phyloP scores from a whole-genome alignment of 83 land plant genomes.

The Thuja plicata region DNA sequence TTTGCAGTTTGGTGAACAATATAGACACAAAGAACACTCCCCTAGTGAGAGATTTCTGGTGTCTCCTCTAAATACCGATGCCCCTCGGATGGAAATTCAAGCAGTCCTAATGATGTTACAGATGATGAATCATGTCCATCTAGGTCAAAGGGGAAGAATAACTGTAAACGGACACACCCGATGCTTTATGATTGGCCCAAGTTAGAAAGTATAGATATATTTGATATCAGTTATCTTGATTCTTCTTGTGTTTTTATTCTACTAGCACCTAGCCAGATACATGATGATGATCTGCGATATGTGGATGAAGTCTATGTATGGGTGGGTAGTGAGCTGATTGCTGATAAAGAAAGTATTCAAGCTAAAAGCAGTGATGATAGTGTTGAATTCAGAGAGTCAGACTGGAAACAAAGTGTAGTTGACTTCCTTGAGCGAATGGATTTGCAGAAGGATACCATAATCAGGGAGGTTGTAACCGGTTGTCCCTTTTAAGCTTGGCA shows the following conservation, averaged over 20 bases:
- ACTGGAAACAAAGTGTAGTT: not conserved
- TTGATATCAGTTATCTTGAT: not conserved
- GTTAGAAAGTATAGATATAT: not conserved
- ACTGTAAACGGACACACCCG: not conserved
- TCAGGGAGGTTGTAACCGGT: too few species aligned
- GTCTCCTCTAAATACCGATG: not conserved
- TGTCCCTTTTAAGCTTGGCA: too few species aligned
- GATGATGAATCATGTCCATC: not conserved
- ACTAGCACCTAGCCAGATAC: not conserved
- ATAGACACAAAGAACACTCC: not conserved
- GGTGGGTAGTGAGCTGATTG: constrained; percentile 8
- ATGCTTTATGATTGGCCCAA: constrained; percentile 10
- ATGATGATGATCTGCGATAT: not conserved
- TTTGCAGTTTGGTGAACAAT: not conserved
- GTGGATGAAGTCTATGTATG: constrained; percentile 12
- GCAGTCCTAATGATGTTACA: not conserved
- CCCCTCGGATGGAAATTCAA: constrained; percentile 5
- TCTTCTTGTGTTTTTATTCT: constrained; percentile 12
- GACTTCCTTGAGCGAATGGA: constrained; percentile 9
- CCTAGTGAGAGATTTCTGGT: not conserved
- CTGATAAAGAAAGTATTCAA: constrained; percentile 9
- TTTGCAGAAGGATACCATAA: not conserved
- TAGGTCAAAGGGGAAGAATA: not conserved
- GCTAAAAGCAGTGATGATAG: not conserved
- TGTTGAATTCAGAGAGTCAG: not conserved